phyloP scores from a whole-genome alignment of 129 eudicot species.

The Tanacetum coccineum region DNA sequence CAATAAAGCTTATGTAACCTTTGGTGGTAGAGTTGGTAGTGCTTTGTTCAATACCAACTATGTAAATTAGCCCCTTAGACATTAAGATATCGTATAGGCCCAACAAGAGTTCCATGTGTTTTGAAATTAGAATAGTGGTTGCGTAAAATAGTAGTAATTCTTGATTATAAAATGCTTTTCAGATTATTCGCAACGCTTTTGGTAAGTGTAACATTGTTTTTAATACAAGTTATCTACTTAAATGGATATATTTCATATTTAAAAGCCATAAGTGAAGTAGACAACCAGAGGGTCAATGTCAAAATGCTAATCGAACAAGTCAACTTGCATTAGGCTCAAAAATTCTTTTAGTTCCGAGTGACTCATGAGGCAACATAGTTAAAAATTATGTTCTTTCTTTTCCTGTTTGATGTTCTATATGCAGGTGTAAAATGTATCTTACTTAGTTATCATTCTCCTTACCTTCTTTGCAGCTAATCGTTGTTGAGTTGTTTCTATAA shows the following conservation, averaged over 20 bases:
- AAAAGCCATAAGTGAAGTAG: conserved; percentile 53
- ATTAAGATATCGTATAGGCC: too few relatives aligned
- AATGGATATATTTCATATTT: conserved; percentile 8
- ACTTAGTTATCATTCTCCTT: too few relatives aligned
- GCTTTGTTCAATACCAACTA: too few relatives aligned
- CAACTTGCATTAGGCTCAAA: conserved; percentile 48
- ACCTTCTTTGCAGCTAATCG: too few relatives aligned
- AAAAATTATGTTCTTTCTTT: conserved; percentile 45
- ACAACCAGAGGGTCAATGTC: conserved; percentile 25
- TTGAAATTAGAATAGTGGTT: not conserved
- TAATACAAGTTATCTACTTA: too few relatives aligned
- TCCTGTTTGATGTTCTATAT: not conserved
- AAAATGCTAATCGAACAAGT: conserved; percentile 41
- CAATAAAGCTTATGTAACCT: too few relatives aligned
- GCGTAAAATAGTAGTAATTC: not conserved
- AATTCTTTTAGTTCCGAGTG: conserved; percentile 35
- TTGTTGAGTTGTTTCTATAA: too few relatives aligned
- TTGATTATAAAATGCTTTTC: conserved; percentile 25
- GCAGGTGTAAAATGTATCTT: too few relatives aligned
- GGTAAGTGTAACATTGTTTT: conserved; percentile 60
- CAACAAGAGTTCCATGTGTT: too few relatives aligned
- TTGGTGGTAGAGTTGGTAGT: too few relatives aligned
- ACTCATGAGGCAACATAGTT: conserved; percentile 42
- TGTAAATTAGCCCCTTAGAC: too few relatives aligned
- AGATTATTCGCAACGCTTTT: conserved; percentile 50